phyloP scores from a whole-genome alignment of 2,329 filamentous ascomycete species.

The Arthrobotrys conoides region DNA sequence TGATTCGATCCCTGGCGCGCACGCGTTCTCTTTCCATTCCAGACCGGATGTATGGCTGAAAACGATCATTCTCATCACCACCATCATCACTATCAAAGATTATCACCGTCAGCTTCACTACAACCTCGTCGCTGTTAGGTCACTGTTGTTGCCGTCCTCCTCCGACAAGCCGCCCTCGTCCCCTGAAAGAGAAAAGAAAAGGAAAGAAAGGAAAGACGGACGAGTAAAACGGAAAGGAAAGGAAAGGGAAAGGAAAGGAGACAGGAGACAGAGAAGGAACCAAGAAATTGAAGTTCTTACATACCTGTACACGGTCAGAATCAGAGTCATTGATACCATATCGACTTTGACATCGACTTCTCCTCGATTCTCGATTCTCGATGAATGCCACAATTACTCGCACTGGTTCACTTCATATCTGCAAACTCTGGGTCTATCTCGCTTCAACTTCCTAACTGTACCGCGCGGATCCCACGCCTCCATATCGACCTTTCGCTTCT shows the following conservation, averaged over 20 bases:
- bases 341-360: background rate
- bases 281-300: too few species aligned
- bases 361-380: background rate
- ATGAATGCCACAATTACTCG: conserved; percentile 5
- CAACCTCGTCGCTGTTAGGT: background rate
- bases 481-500: conserved; percentile 14
- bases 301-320: background rate
- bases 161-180: conserved; percentile 23
- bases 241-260: background rate
- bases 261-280: background rate
- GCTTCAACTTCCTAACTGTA: conserved; percentile 21
- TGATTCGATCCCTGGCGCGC: conserved; percentile 42
- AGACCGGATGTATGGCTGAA: conserved; percentile 30
- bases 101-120: conserved; percentile 10
- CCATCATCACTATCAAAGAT: background rate
- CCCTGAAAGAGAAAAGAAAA: conserved; percentile 2
- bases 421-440: conserved; percentile 2
- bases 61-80: background rate
- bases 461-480: conserved; percentile 14
- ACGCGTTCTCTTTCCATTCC: conserved; percentile 45
- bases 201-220: background rate
- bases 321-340: background rate
- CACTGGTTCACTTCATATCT: background rate
- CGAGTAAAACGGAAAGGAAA: background rate
- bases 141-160: background rate